Conservation (phyloP, 2,329 filamentous ascomycete genomes). For the Talaromyces verruculosus region DNA sequence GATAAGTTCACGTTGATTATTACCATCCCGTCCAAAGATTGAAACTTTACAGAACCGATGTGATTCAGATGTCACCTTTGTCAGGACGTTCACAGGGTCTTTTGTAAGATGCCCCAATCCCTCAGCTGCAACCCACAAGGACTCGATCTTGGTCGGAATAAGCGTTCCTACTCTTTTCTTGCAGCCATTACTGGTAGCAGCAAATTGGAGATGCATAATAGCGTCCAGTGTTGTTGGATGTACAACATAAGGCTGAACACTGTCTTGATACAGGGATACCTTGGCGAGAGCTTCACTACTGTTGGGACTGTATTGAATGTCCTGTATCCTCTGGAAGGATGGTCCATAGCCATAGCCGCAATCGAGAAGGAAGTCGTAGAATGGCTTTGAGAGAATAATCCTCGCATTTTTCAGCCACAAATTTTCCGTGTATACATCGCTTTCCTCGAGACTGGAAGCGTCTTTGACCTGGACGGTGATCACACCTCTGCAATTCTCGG, state of each 20-base stretch:
- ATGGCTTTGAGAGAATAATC: background rate
- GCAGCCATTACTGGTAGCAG: conserved; percentile 23
- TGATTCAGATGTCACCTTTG: background rate
- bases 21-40: background rate
- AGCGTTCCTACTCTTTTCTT: conserved; percentile 25
- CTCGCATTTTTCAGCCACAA: conserved; percentile 28
- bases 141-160: conserved; percentile 23
- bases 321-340: conserved; percentile 18
- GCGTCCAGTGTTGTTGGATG: conserved; percentile 19
- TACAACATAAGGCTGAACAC: conserved; percentile 23
- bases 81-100: background rate
- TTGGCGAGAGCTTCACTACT: conserved; percentile 13
- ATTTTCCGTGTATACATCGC: background rate
- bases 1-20: background rate
- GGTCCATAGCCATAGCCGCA: conserved; percentile 29
- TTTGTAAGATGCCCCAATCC: background rate
- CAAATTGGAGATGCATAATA: conserved; percentile 15
- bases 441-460: background rate
- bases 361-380: conserved; percentile 26
- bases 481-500: background rate
- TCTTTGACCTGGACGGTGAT: background rate
- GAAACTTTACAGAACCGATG: background rate
- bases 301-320: conserved; percentile 26
- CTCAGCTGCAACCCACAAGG: background rate
- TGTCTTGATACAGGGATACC: conserved; percentile 23